A percentile compares a stretch with the other conserved stretches of the same genome.
Evolutionary conservation across 192 early-diverging fungal genomes (phyloP).

Genomic region (Dispira simplex): DNA sequence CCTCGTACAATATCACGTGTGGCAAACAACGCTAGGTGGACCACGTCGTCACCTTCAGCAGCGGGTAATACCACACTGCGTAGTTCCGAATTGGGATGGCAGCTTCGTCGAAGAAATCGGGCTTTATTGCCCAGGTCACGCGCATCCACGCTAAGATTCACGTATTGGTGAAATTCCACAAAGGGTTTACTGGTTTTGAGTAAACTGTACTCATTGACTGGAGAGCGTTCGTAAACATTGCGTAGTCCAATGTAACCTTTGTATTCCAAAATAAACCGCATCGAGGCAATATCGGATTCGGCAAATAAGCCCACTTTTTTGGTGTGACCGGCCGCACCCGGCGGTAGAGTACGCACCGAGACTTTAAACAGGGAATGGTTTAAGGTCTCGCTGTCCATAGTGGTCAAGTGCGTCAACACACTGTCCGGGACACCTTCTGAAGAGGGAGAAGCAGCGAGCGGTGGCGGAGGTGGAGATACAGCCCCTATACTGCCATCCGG

Average conservation of each 20-base stretch:
- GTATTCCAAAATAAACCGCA: constrained; percentile 58
- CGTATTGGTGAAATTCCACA: constrained; percentile 44
- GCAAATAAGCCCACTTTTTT: constrained; percentile 36
- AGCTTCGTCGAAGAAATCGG: constrained; percentile 48
- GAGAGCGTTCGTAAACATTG: constrained; percentile 42
- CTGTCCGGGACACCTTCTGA: not conserved
- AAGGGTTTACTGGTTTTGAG: constrained; percentile 44
- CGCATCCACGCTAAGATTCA: constrained; percentile 55
- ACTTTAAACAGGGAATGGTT: constrained; percentile 9
- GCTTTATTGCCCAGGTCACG: constrained; percentile 50
- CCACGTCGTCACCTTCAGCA: constrained; percentile 27
- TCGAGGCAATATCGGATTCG: constrained; percentile 29
- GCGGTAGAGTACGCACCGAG: not conserved
- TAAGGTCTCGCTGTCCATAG: constrained; percentile 9
- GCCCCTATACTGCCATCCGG: not conserved
- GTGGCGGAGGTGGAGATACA: not conserved
- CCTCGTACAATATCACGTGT: constrained; percentile 34
- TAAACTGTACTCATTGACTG: constrained; percentile 47
- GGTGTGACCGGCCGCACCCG: not conserved
- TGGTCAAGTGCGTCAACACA: not conserved
- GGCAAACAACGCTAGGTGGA: constrained; percentile 54
- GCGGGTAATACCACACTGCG: constrained; percentile 36
- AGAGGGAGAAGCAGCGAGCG: not conserved
- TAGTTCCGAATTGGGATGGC: constrained; percentile 45
- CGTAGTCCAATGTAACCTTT: constrained; percentile 56